Conservation (phyloP, 139 green algal species). For the Ettlia oleoabundans region DNA sequence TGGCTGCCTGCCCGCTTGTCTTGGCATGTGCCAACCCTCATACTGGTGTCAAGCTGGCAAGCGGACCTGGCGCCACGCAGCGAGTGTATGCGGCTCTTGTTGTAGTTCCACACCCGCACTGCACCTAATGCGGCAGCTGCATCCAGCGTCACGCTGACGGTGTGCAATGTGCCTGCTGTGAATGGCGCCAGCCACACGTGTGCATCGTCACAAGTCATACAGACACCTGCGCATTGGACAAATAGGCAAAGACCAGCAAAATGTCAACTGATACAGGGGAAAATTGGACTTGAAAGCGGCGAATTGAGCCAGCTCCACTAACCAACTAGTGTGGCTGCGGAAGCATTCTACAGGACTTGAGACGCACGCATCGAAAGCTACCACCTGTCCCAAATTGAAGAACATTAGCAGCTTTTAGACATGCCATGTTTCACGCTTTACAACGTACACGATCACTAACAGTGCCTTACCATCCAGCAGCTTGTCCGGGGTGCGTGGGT, state of each 20-base stretch:
- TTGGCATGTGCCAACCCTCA: too few species aligned
- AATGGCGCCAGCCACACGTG: constrained; percentile 55
- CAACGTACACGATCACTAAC: neutral
- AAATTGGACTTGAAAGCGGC: too few species aligned
- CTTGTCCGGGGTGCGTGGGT: constrained; percentile 48
- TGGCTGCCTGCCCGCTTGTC: too few species aligned
- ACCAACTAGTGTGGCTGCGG: too few species aligned
- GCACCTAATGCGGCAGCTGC: constrained; percentile 29
- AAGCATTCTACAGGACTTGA: too few species aligned
- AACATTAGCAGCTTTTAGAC: too few species aligned
- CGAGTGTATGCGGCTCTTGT: constrained; percentile 50
- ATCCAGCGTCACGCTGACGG: constrained; percentile 16
- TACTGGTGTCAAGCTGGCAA: too few species aligned
- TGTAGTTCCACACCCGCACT: constrained; percentile 60
- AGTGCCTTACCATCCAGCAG: constrained; percentile 44
- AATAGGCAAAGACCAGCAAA: neutral
- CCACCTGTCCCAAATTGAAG: too few species aligned
- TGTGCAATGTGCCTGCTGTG: constrained; percentile 6
- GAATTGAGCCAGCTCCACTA: too few species aligned
- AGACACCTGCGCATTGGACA: neutral
- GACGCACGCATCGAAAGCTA: too few species aligned
- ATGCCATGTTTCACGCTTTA: too few species aligned
- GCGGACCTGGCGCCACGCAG: constrained; percentile 38
- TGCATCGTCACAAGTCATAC: constrained; percentile 50
- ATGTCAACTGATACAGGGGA: too few species aligned